A percentile compares a stretch with the other conserved stretches of the same genome.
These are phyloP conservation scores for Apodospora peruviana DNA, from an alignment of 495 filamentous ascomycete species.

Conservation along the genomic window DNA sequence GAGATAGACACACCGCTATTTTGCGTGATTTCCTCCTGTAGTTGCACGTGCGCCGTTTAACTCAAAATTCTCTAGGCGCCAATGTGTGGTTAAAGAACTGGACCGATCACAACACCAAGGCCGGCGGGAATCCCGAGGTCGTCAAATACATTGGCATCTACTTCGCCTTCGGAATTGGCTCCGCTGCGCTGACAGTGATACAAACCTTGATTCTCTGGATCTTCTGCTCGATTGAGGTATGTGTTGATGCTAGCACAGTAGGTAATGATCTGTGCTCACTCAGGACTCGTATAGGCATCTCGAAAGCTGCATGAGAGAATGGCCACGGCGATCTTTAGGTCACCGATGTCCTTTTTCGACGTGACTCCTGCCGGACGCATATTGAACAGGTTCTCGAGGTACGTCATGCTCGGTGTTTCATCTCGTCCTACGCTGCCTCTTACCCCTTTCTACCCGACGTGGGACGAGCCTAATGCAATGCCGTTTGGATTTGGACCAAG, in stretches of 20 bases:
- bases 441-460: conserved; percentile 1
- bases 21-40: not conserved
- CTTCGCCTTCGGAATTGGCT: conserved; percentile 88
- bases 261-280: conserved; percentile 5
- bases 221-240: conserved; percentile 94
- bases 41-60: conserved; percentile 1
- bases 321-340: conserved; percentile 96
- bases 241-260: conserved; percentile 13
- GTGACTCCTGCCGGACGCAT: conserved; percentile 97
- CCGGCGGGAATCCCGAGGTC: conserved; percentile 63
- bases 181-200: conserved; percentile 74
- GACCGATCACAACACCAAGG: conserved; percentile 69
- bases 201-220: conserved; percentile 98
- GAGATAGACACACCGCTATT: too few relatives aligned
- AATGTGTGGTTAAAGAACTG: conserved; percentile 92
- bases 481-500: conserved; percentile 12
- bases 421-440: not conserved
- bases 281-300: conserved; percentile 56
- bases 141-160: conserved; percentile 94
- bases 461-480: conserved; percentile 13
- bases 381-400: conserved; percentile 93
- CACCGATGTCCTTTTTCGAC: conserved; percentile 98
- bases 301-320: conserved; percentile 96
- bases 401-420: conserved; percentile 16
- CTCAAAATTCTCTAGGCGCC: conserved; percentile 36